These are phyloP conservation scores for Avena atlantica DNA, from an alignment of 176 grass and related monocot species.

Conservation along the genomic window DNA sequence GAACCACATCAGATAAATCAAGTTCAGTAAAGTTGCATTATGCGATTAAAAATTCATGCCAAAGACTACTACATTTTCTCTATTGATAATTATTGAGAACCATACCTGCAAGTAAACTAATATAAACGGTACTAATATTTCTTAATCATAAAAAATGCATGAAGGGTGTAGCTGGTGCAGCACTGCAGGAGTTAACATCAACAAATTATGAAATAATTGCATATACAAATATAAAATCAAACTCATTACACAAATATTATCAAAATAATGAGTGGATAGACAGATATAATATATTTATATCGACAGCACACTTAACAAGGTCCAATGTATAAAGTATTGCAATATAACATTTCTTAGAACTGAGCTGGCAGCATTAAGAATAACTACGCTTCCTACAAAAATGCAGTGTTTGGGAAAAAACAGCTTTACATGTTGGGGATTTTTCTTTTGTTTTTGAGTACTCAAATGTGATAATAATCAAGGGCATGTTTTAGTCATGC, in stretches of 20 bases:
- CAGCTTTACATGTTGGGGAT: neutral
- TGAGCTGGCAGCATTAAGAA: neutral
- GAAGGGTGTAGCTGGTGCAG: neutral
- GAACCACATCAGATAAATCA: neutral
- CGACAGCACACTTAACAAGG: neutral
- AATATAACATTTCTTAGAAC: neutral
- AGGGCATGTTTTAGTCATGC: neutral
- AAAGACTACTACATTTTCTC: neutral
- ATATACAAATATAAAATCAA: neutral
- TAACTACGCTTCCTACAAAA: neutral
- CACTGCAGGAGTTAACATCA: constrained; percentile 2
- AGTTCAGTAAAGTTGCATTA: neutral
- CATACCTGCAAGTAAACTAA: neutral
- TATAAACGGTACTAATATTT: neutral
- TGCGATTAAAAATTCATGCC: neutral
- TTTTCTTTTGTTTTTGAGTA: neutral
- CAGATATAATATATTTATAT: neutral
- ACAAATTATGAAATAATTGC: constrained; percentile 13
- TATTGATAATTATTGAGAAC: neutral
- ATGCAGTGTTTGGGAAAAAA: too few species aligned
- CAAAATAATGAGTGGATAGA: neutral
- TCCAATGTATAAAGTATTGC: neutral
- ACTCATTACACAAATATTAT: neutral
- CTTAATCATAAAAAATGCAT: neutral
- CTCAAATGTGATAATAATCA: neutral